Percentiles rank a stretch among this genome's conserved stretches.
Evolutionary conservation across 2,329 filamentous ascomycete species (phyloP).

Genomic region (Blumeria graminis): DNA sequence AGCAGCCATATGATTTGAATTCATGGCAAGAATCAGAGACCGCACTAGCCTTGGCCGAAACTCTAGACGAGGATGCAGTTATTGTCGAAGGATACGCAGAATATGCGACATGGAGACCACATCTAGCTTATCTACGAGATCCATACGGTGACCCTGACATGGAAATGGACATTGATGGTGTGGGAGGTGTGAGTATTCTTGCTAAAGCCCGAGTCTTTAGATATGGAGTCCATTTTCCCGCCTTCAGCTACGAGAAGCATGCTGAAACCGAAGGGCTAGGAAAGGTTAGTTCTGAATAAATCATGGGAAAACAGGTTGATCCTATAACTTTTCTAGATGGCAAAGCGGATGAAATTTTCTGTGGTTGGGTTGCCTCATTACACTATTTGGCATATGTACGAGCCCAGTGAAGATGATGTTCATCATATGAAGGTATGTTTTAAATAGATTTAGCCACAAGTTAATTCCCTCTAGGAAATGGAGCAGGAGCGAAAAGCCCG

Average conservation of each 20-base stretch:
- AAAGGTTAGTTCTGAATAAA: slow-evolving; percentile 37
- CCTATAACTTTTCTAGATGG: slow-evolving; percentile 40
- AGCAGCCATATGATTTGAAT: slow-evolving; percentile 95
- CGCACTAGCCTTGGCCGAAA: slow-evolving; percentile 76
- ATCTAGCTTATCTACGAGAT: slow-evolving; percentile 87
- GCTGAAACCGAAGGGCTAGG: slow-evolving; percentile 96
- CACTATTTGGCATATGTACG: slow-evolving; percentile 98
- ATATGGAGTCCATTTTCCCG: slow-evolving; percentile 86
- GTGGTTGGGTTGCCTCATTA: slow-evolving; percentile 93
- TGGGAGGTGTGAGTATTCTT: slow-evolving; percentile 89
- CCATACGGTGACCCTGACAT: slow-evolving; percentile 96
- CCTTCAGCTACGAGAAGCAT: slow-evolving; percentile 96
- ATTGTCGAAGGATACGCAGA: slow-evolving; percentile 98
- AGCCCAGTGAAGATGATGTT: slow-evolving; percentile 93
- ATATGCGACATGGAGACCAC: slow-evolving; percentile 93
- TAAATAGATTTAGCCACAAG: neutral
- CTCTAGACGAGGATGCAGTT: slow-evolving; percentile 88
- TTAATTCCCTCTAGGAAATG: slow-evolving; percentile 43
- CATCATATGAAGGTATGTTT: slow-evolving; percentile 64
- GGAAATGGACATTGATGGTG: slow-evolving; percentile 98
- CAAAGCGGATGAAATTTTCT: slow-evolving; percentile 83
- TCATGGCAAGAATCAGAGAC: slow-evolving; percentile 99
- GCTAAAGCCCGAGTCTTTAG: slow-evolving; percentile 92
- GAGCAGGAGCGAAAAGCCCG: slow-evolving; percentile 59
- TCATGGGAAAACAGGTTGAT: neutral